Evolutionary conservation across 163 green algal species (phyloP), one percentile per base, ranked within the genome.

Genomic region (Scenedesmus sp.): DNA sequence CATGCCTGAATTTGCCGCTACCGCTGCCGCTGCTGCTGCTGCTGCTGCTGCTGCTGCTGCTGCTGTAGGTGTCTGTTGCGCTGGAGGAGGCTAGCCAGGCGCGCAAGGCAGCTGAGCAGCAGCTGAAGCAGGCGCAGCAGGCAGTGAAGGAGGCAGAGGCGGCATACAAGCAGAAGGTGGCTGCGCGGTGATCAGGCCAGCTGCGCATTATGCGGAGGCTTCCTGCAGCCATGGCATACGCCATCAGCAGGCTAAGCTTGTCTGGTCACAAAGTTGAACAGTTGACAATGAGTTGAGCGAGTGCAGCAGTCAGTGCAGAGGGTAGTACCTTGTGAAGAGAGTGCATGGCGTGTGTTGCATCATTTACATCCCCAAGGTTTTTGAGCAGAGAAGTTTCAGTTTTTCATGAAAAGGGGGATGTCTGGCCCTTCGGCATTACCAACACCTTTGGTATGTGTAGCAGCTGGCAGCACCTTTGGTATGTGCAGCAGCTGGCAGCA

Each of bases 141-240:
- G 46, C 66, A 16, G 82, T 85, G 18, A 84, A 79, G 82, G 34
- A 92, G 82, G 89, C 89, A n/a, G 89, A 84, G 79, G 89, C 89
- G 52, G 89, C 89, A 4, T 87, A 91, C 87, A 91, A 82, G 77
- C 88, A 87, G 56, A 92, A 92, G 55, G 79, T 81, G 56, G 88
- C 26, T 13, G 77, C 88, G 67, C 23, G 86, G 54, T 90, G 62
- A 88, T 26, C 3, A 23, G 15, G 46, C 18, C 66, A 15, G 6
- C 66, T 8, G 6, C 5, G 15, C n/a, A 26, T 76, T 16, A 4
- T 70, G 62, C 66, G 66, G 66, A 76, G 66, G 66, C 66, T 18
- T 76, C 16, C 66, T 76, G 66, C 66, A 34, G 66, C 26, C 7
- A 18, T 13, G 66, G 0, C 6, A 18, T 34, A 3, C 18, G 62